These are phyloP conservation scores for Eleusine coracana DNA, from an alignment of 176 grass and related monocot species.

Conservation along the genomic window DNA sequence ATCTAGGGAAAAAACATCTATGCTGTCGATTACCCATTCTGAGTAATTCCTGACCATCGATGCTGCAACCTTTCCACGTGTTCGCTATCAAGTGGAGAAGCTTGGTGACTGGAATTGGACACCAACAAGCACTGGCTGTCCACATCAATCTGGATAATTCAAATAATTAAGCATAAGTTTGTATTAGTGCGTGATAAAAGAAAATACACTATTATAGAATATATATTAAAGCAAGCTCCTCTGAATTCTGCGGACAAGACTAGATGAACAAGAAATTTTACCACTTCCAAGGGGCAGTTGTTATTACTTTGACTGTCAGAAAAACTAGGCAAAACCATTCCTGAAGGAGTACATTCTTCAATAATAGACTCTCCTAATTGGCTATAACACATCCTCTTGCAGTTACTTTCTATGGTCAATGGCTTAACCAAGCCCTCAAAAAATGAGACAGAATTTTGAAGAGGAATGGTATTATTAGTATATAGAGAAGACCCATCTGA, in stretches of 20 bases:
- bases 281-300: constrained; percentile 37
- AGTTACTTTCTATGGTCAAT: constrained; percentile 54
- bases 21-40: constrained; percentile 45
- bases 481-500: constrained; percentile 50
- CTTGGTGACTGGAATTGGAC: constrained; percentile 29
- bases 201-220: constrained; percentile 25
- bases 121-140: constrained; percentile 32
- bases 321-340: constrained; percentile 38
- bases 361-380: constrained; percentile 38
- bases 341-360: constrained; percentile 33
- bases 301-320: constrained; percentile 32
- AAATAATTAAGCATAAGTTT: constrained; percentile 34
- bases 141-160: constrained; percentile 53
- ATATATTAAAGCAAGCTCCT: constrained; percentile 35
- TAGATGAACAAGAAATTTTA: constrained; percentile 25
- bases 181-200: constrained; percentile 7
- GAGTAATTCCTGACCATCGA: constrained; percentile 43
- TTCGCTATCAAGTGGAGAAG: constrained; percentile 36
- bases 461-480: constrained; percentile 29
- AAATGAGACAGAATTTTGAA: constrained; percentile 52
- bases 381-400: constrained; percentile 33
- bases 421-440: constrained; percentile 57
- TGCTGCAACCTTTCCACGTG: constrained; percentile 41
- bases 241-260: constrained; percentile 8
- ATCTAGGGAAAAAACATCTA: constrained; percentile 24